phyloP scores from a whole-genome alignment of 2,329 filamentous ascomycete species.

The Pleoardoris graminearum region DNA sequence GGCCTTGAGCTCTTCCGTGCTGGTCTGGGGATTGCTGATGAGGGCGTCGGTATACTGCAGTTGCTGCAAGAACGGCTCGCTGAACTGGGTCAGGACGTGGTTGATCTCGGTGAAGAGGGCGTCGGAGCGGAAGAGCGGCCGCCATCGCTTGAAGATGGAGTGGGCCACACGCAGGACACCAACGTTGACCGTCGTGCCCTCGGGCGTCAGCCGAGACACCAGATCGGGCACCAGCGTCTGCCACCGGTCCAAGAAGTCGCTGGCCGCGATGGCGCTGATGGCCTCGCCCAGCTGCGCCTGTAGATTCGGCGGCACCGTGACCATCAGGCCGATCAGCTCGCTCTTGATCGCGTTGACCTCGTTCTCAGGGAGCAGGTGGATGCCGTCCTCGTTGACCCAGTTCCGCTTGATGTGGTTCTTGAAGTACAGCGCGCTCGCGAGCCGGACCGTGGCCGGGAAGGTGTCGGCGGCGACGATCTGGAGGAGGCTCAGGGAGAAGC shows the following conservation, averaged over 20 bases:
- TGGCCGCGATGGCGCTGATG: slow-evolving; percentile 96
- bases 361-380: slow-evolving; percentile 80
- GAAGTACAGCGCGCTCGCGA: slow-evolving; percentile 90
- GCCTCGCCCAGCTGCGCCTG: slow-evolving; percentile 95
- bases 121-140: slow-evolving; percentile 90
- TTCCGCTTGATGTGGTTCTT: slow-evolving; percentile 97
- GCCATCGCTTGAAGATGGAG: slow-evolving; percentile 96
- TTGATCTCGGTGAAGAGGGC: slow-evolving; percentile 94
- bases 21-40: slow-evolving; percentile 73
- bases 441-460: slow-evolving; percentile 75
- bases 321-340: slow-evolving; percentile 96
- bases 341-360: slow-evolving; percentile 92
- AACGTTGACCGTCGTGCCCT: slow-evolving; percentile 83
- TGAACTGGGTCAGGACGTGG: slow-evolving; percentile 87
- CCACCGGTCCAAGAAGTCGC: slow-evolving; percentile 95
- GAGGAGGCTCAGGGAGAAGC: slow-evolving; percentile 83
- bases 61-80: slow-evolving; percentile 77
- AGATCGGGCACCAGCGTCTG: slow-evolving; percentile 94
- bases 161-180: slow-evolving; percentile 96
- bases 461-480: slow-evolving; percentile 82
- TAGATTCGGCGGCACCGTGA: slow-evolving; percentile 80
- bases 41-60: slow-evolving; percentile 72
- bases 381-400: slow-evolving; percentile 94
- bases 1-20: slow-evolving; percentile 73
- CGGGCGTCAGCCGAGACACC: slow-evolving; percentile 79